These are phyloP conservation scores for Eleusine coracana DNA, from an alignment of 176 grass and related monocot species.

Conservation along the genomic window DNA sequence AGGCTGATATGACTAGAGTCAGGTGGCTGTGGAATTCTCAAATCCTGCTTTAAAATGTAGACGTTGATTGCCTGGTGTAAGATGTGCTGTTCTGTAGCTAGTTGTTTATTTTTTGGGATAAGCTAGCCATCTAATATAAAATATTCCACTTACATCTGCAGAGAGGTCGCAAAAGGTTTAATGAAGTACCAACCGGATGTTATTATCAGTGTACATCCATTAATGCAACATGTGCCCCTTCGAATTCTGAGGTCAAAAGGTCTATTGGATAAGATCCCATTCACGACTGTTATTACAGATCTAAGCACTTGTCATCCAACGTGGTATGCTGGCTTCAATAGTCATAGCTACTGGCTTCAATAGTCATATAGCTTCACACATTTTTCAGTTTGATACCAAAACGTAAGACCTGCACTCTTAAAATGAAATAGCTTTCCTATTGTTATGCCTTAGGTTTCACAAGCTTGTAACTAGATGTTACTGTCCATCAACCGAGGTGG, in stretches of 20 bases:
- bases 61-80: constrained; percentile 25
- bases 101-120: background rate
- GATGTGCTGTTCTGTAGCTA: background rate
- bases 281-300: constrained; percentile 96
- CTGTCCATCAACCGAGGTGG: constrained; percentile 91
- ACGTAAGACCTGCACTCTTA: constrained; percentile 44
- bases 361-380: constrained; percentile 20
- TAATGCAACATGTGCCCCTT: constrained; percentile 99
- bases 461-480: constrained; percentile 99
- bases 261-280: constrained; percentile 93
- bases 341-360: constrained; percentile 40
- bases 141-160: constrained; percentile 37
- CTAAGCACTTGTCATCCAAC: constrained; percentile 98
- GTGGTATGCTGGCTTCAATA: constrained; percentile 70
- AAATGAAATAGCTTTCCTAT: constrained; percentile 64
- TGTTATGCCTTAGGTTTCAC: constrained; percentile 81
- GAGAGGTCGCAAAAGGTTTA: constrained; percentile 95
- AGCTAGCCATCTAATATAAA: constrained; percentile 29
- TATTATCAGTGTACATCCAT: constrained; percentile 98
- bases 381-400: constrained; percentile 7
- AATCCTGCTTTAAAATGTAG: constrained; percentile 24
- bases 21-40: constrained; percentile 1
- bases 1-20: constrained; percentile 4
- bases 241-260: constrained; percentile 83
- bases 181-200: constrained; percentile 99